phyloP scores from a whole-genome alignment of 257 asterid species.

The Marsdenia floribunda region DNA sequence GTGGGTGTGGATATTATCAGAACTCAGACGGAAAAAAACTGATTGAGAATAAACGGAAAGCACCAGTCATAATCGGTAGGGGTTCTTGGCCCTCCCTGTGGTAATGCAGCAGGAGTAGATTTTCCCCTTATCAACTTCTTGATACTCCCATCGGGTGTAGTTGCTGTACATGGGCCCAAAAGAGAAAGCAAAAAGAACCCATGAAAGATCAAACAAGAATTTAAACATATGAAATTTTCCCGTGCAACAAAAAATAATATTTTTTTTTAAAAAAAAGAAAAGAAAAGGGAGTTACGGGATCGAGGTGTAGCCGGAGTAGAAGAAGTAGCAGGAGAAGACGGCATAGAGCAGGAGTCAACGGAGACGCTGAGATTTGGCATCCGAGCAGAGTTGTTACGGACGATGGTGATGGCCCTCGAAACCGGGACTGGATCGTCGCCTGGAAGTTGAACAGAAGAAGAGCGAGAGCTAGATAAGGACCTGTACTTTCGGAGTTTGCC shows the following conservation, averaged over 20 bases:
- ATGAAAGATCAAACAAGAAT: background rate
- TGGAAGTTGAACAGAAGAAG: slow-evolving; percentile 12
- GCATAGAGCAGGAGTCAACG: slow-evolving; percentile 43
- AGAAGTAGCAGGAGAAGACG: slow-evolving; percentile 56
- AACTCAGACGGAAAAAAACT: too few relatives aligned
- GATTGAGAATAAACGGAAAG: background rate
- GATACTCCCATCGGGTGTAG: slow-evolving; percentile 48
- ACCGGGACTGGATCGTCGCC: slow-evolving; percentile 29
- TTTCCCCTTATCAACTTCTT: slow-evolving; percentile 54
- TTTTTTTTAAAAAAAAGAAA: too few relatives aligned
- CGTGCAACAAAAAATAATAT: background rate
- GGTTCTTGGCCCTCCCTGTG: slow-evolving; percentile 29
- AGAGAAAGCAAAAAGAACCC: slow-evolving; percentile 10
- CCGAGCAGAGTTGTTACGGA: slow-evolving; percentile 29
- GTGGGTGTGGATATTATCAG: background rate
- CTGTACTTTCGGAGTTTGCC: slow-evolving; percentile 66
- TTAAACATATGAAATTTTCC: background rate
- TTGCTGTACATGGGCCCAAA: slow-evolving; percentile 24
- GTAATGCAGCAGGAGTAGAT: slow-evolving; percentile 21
- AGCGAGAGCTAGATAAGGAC: slow-evolving; percentile 36
- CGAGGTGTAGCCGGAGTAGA: slow-evolving; percentile 51
- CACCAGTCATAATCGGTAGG: slow-evolving; percentile 61
- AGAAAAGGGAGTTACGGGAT: slow-evolving; percentile 40
- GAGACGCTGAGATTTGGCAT: slow-evolving; percentile 18
- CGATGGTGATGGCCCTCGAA: slow-evolving; percentile 54